phyloP scores from a whole-genome alignment of 2,329 filamentous ascomycete species.

The Ustulina deusta region DNA sequence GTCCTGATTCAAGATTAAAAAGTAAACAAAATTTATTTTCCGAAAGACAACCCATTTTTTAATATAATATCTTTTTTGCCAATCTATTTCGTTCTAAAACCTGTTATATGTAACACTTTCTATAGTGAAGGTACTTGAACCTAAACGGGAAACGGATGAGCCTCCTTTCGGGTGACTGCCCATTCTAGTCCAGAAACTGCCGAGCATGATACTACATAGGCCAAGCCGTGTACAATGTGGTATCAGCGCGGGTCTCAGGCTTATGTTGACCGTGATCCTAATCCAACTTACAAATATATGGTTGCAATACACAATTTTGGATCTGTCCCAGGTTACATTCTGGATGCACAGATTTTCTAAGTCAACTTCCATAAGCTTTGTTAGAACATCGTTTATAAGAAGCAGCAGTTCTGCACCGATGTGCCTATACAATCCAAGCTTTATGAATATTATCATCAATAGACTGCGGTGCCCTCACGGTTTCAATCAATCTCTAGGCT shows the following conservation, averaged over 20 bases:
- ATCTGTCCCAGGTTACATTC: slow-evolving; percentile 13
- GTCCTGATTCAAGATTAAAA: no score
- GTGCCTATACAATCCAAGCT: background rate
- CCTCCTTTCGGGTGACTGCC: no score
- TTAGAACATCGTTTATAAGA: slow-evolving; percentile 16
- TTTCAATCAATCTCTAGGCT: background rate
- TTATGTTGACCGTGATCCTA: background rate
- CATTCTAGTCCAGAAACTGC: no score
- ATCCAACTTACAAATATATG: background rate
- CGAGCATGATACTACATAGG: slow-evolving; percentile 25
- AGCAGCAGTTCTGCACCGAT: background rate
- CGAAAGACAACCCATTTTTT: no score
- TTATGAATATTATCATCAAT: background rate
- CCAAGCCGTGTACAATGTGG: slow-evolving; percentile 23
- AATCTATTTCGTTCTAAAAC: no score
- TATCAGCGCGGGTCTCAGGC: slow-evolving; percentile 9
- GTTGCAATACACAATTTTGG: background rate
- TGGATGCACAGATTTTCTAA: background rate
- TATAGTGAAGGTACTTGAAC: no score
- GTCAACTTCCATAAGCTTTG: background rate
- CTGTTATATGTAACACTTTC: no score
- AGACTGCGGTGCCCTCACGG: background rate
- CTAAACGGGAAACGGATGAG: no score
- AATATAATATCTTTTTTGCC: no score
- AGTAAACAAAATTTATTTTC: no score